Base-by-base conservation (phyloP, 1,284 basidiomycete species). In the Phlebopus sp. region DNA sequence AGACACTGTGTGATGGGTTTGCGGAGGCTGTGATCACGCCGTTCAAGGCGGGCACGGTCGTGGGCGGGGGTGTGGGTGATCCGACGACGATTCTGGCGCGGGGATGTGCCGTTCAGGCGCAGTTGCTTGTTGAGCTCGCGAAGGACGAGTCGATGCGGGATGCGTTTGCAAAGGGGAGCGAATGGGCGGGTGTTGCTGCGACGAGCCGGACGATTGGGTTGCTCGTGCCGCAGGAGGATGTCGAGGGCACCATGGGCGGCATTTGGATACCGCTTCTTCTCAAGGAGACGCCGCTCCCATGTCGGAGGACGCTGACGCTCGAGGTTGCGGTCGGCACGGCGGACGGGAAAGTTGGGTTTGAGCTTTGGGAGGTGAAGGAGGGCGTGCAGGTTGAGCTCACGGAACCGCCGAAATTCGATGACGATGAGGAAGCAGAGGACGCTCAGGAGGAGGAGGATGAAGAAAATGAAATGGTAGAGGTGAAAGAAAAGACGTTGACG, bases 21-120 rank as follows among this genome's bases (percentile, higher is more conserved):
- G 64, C 76, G 27, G 89, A 93, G 57, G 77, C 78, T 13, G 66
- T 85, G 30, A 70, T 76, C 50, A 84, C 82, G 1, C 81, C 85
- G 0, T 88, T 87, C 66, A 74, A 75, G 3, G 66, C 73, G 4
- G 82, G 83, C 2, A 84, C 81, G 0, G 79, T 86, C 37, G 75
- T 81, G 0, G 86, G 85, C 34, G 86, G 85, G 1, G 83, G 85
- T 18, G 59, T 80, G 51, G 76, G 83, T 40, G 94, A 98, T 67
- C 90, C 96, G 1, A 92, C 92, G 38, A 88, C 95, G 50, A 82
- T 95, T 47, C 80, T 99, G 23, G 89, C 94, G 6, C 76, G 92
- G 36, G 97, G 96, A 18, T 89, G 87, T 58, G 94, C 92, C 5
- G 67, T 94, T 35, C 93, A 98, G 68, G 93, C 92, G 5, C 78